Base-by-base conservation (phyloP, 108 stramenopile species). In the Nitzschia putrida region DNA sequence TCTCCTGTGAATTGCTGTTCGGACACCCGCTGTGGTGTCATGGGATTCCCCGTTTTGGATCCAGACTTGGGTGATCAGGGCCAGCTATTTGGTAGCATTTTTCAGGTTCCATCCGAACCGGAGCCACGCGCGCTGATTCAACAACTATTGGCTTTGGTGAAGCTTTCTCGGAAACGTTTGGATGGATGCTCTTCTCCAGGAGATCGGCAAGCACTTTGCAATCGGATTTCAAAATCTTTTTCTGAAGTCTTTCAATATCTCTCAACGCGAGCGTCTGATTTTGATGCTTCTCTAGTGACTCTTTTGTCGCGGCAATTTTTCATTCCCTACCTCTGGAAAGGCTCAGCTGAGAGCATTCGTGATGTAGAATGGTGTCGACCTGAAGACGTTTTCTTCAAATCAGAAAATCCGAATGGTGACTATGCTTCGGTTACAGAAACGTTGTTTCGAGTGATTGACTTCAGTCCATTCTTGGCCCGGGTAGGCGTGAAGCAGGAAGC, bases 21-120 rank as follows among this genome's bases (percentile, higher is more conserved):
- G 13, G 79, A 84, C 24, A 64, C 73, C 0, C 59, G 60, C 21
- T 76, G 81, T 44, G 68, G 73, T 10, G 75, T 86, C 3, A 86
- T 92, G 86, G 88, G 91, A 0, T 86, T 89, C 53, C 77, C 76
- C 21, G 73, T 83, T 6, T 34, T 92, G 0, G 84, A 88, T 58
- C 80, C 83, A 7, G 64, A 69, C 23, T 61, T 87, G 21, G 66
- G 51, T 14, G 66, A 77, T 16, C 81, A 73, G 26, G 60, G 66
- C 40, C 57, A 75, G 72, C 7, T 75, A 0, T 81, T 67, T 51
- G 88, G 76, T 8, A 80, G 59, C 20, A 58, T 83, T 24, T 89
- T 84, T 29, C 76, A 86, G 51, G 82, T 79, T 26, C 56, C 53
- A 7, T 68, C 76, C 26, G 79, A 89, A 44, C 91, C 91, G 13